Evolutionary conservation across 805 yeast species (phyloP).

Genomic region (Metschnikowia henanensis): DNA sequence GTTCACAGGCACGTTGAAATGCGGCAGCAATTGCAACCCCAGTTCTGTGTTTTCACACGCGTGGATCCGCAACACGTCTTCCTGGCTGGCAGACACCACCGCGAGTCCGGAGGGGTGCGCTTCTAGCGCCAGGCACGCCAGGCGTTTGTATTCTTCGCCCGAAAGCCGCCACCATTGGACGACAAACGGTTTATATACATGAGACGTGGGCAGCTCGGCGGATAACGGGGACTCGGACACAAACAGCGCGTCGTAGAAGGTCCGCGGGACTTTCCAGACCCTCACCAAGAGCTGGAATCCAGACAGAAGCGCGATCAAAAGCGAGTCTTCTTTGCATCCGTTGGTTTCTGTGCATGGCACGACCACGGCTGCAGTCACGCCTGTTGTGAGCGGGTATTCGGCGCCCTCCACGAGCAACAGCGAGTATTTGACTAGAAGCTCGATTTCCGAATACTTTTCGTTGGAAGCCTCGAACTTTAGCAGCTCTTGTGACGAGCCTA

Average conservation of each 20-base stretch:
- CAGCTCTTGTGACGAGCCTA: conserved; percentile 3
- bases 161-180: conserved; percentile 51
- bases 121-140: conserved; percentile 29
- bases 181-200: conserved; percentile 40
- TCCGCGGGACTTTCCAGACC: conserved; percentile 36
- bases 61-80: conserved; percentile 38
- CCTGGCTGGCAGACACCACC: conserved; percentile 37
- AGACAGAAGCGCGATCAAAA: conserved; percentile 39
- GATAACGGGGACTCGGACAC: conserved; percentile 15
- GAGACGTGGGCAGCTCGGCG: conserved; percentile 15
- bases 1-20: conserved; percentile 40
- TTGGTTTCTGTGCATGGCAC: conserved; percentile 17
- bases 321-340: conserved; percentile 31
- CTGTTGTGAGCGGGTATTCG: conserved; percentile 31
- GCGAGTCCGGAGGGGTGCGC: conserved; percentile 41
- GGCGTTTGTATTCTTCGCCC: conserved; percentile 15
- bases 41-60: conserved; percentile 33
- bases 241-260: conserved; percentile 24
- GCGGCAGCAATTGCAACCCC: conserved; percentile 39
- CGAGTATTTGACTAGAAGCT: conserved; percentile 31
- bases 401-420: conserved; percentile 32
- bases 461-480: conserved; percentile 6
- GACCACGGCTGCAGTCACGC: conserved; percentile 32
- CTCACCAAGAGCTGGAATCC: conserved; percentile 42
- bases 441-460: conserved; percentile 14